Base-by-base conservation (phyloP, 306 rosid genomes). In the Gynostemma pentaphyllum region DNA sequence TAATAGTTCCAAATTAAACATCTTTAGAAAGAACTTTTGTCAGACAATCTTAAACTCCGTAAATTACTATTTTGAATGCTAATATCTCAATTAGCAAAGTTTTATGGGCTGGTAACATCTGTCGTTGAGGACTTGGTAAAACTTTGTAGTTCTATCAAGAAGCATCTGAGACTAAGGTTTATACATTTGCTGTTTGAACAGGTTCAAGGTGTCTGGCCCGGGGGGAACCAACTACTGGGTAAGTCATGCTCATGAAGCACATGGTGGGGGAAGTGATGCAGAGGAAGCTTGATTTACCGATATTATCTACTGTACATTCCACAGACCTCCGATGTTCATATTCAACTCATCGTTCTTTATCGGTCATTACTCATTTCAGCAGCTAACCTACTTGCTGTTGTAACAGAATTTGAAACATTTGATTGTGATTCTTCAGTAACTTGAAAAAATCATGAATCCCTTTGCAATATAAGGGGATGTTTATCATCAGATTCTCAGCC, bases 241-340 rank as follows among this genome's bases (percentile, higher is more conserved):
- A 59, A 77, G 78, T 72, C 87, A 77, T 54, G 87, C 80, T 61
- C 66, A 41, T 15, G 66, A 61, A 61, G 21, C 80, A 13, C 89
- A 86, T 55, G 72, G 77, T 59, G 88, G 85, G 40, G 86, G 88
- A 82, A 87, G 95, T 73, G 97, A 90, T 71, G 94, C 87, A 53
- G 95, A 90, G 52, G 97, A 90, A 37, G 87, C 68, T 55, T 87
- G 77, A 68, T 73, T 8, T 65, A 60, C 37, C 65, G 40, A 21
- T 45, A 73, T 66, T 70, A 63, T 40, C 72, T 77, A 79, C 40
- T 82, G 90, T 84, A 81, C 79, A 82, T 79, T 79, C 86, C 64
- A 51, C 54, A 68, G 70, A 75, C 74, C 68, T n/a, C 59, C 71
- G 29, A 19, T 66, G 59, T 69, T 69, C 70, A 66, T 71, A 70